These are phyloP conservation scores for Allantophomopsis lycopodina DNA, from an alignment of 2,329 filamentous ascomycete genomes.

Conservation along the genomic window DNA sequence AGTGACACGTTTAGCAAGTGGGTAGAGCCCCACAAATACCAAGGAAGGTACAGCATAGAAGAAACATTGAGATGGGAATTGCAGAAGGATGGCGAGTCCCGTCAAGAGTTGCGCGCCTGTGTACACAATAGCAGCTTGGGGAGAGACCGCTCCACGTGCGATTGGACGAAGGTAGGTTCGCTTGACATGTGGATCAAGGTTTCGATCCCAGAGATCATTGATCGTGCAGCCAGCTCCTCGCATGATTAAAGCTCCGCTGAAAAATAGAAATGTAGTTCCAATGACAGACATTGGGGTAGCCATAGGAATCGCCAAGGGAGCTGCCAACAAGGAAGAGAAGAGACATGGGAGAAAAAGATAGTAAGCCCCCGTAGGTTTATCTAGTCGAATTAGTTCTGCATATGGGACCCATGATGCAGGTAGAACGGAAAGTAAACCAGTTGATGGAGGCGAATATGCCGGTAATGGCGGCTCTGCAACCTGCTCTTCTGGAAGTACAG, in stretches of 20 bases:
- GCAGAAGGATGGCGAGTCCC: conserved; percentile 60
- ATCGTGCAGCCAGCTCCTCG: conserved; percentile 79
- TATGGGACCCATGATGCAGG: conserved; percentile 65
- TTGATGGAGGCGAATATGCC: conserved; percentile 52
- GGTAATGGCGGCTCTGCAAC: neutral
- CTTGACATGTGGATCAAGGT: conserved; percentile 68
- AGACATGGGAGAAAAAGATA: conserved; percentile 80
- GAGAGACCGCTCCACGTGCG: conserved; percentile 63
- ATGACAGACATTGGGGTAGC: conserved; percentile 45
- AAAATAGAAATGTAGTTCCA: conserved; percentile 56
- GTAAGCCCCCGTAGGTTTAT: conserved; percentile 71
- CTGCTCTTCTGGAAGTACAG: no score
- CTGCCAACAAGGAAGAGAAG: conserved; percentile 72
- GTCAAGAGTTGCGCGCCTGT: conserved; percentile 61
- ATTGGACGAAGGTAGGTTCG: conserved; percentile 70
- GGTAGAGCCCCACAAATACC: conserved; percentile 61
- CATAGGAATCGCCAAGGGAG: conserved; percentile 50
- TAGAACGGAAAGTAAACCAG: conserved; percentile 56
- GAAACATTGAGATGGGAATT: conserved; percentile 62
- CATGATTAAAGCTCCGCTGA: conserved; percentile 69
- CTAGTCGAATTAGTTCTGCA: conserved; percentile 66
- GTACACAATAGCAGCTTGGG: conserved; percentile 57
- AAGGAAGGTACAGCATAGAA: conserved; percentile 68
- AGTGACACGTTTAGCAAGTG: conserved; percentile 73
- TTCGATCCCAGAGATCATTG: conserved; percentile 83